phyloP scores from a whole-genome alignment of 1,284 basidiomycete genomes.

The Irpex sp. region DNA sequence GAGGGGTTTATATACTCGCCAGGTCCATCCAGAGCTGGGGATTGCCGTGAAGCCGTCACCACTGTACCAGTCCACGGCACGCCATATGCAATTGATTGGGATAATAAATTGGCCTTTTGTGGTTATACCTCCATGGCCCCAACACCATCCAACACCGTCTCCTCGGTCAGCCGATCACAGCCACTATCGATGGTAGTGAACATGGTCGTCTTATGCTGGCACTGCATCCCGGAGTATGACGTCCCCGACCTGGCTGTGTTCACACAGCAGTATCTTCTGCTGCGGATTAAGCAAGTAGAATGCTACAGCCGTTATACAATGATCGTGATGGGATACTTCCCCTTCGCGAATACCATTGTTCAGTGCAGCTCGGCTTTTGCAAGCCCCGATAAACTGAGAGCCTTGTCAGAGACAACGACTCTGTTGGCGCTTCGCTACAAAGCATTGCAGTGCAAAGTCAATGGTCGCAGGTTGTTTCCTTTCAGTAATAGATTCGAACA shows the following conservation, averaged over 20 bases:
- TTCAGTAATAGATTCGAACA: too few species aligned
- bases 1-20: slow-evolving; percentile 24
- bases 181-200: neutral
- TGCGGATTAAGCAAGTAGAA: neutral
- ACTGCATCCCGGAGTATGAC: neutral
- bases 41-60: neutral
- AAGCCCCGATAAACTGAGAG: too few species aligned
- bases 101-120: neutral
- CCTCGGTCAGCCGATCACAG: neutral
- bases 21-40: slow-evolving; percentile 3
- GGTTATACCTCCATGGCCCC: neutral
- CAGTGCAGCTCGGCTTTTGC: too few species aligned
- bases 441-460: too few species aligned
- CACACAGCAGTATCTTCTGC: neutral
- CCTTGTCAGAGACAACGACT: too few species aligned
- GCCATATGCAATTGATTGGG: neutral
- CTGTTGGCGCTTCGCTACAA: too few species aligned
- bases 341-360: too few species aligned
- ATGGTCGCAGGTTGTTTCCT: too few species aligned
- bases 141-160: neutral
- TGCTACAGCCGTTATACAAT: neutral
- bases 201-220: neutral
- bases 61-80: neutral
- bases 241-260: neutral
- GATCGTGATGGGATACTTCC: too few species aligned